Base-by-base conservation (phyloP, 2,329 filamentous ascomycete genomes). In the Trichoderma oligosporum region DNA sequence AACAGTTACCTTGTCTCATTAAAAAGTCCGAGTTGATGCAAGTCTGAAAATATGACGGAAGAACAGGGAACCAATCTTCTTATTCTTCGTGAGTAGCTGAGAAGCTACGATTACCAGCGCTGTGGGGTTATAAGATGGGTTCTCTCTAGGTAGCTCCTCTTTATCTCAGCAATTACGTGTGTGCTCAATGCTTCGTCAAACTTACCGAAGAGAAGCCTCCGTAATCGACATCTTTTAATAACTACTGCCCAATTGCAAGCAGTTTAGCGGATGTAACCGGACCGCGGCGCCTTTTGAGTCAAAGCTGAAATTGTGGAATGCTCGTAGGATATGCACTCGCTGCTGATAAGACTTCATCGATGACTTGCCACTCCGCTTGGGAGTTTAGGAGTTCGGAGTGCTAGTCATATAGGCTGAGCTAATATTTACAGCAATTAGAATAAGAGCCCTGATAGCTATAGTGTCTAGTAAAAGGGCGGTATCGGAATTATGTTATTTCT, bases 281-380 rank as follows among this genome's bases (percentile, higher is more conserved):
- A 18, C 24, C 33, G 52, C 51, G n/a, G 51, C 31, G 39, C n/a
- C 29, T 14, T 54, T 27, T 27, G 29, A 4, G 29, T n/a, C 22
- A 12, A n/a, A 38, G 41, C 22, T 46, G 44, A 31, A 45, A 46
- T 24, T 14, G 14, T 22, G 27, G 36, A 29, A 12, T 16, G 14
- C 18, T n/a, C 20, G 31, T 11, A 4, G 35, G 20, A 20, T 25
- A n/a, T n/a, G n/a, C n/a, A n/a, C n/a, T n/a, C n/a, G n/a, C 52
- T 41, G 29, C 41, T 38, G 52, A 55, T 46, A 55, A 55, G 52
- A 38, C 22, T 38, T 12, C 29, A 12, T 55, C 9, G 49, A 53
- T 54, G 27, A 20, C 39, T 29, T 14, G 38, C 38, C 31, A 35
- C 31, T 20, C 16, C n/a, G n/a, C n/a, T n/a, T n/a, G n/a, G n/a